Percentiles rank a stretch among this genome's conserved stretches.
Conservation (phyloP, 2,329 filamentous ascomycete species). For the Bimuria novae-zelandiae region DNA sequence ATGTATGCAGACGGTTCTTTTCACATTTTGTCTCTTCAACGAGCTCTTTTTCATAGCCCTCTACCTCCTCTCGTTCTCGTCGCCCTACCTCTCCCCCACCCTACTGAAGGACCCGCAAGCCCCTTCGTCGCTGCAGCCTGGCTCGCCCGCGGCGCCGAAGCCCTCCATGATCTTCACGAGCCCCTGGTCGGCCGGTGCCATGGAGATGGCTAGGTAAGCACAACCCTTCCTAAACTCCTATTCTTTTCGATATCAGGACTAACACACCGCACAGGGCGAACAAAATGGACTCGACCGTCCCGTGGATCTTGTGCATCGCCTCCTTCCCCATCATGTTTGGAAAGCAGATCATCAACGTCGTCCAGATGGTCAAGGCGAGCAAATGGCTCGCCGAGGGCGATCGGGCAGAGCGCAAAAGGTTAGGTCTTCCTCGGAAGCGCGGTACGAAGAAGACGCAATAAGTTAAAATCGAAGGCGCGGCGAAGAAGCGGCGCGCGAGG, state of each 20-base stretch:
- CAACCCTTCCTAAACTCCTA: too few species aligned
- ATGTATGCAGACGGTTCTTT: constrained; percentile 74
- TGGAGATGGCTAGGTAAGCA: constrained; percentile 76
- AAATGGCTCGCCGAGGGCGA: constrained; percentile 94
- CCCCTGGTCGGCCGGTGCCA: constrained; percentile 88
- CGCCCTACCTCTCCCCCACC: constrained; percentile 83
- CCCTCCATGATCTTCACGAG: constrained; percentile 80
- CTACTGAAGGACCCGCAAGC: constrained; percentile 68
- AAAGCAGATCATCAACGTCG: constrained; percentile 93
- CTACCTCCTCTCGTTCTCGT: constrained; percentile 96
- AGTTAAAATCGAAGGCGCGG: neutral
- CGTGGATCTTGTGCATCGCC: constrained; percentile 79
- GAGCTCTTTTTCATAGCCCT: constrained; percentile 98
- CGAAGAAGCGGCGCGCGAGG: neutral
- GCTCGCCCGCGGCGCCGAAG: constrained; percentile 69
- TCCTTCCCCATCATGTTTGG: constrained; percentile 85
- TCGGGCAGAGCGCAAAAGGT: constrained; percentile 61
- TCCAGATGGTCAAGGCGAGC: constrained; percentile 93
- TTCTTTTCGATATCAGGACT: neutral
- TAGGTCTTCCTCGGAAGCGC: constrained; percentile 46
- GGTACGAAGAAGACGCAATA: constrained; percentile 30
- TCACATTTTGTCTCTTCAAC: constrained; percentile 87
- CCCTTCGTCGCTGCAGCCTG: constrained; percentile 59
- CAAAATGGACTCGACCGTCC: constrained; percentile 68
- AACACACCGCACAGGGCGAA: constrained; percentile 63